Base-by-base conservation (phyloP, 129 eudicot species). In the Tagetes erecta region DNA sequence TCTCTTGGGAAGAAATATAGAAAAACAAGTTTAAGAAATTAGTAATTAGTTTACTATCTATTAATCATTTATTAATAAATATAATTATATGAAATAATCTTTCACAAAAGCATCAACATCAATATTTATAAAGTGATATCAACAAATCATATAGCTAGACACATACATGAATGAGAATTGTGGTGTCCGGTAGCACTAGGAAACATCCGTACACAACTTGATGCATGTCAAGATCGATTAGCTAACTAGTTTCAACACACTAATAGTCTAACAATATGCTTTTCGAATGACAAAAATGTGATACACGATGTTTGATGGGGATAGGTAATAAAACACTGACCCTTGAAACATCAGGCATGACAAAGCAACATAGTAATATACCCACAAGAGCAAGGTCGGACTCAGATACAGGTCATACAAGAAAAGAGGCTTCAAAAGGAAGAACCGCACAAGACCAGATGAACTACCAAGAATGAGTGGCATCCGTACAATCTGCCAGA, bases 101-200 rank as follows among this genome's bases (percentile, higher is more conserved):
- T 58, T 2, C 9, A 58, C 36, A 58, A 8, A 58, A 31, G 36
- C 39, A 58, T 58, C 37, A 30, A 31, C 64, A 58, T 31, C n/a
- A 58, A 33, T 58, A 58, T 58, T 31, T 58, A 9, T 58, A 58
- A 58, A 58, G 33, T 8, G 64, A 58, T 58, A 58, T 31, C 37
- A 37, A 56, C 36, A 56, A 8, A 30, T 56, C 37, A 58, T 49
- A 12, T 49, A 41, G 4, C 4, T 52, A 58, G n/a, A 9, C 3
- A 34, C 12, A 59, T 59, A 59, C n/a, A 59, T 34, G 7, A 7
- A 59, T 59, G 35, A 4, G 63, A 10, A 20, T 58, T 58, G 65
- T 59, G 40, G 38, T 33, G 65, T 34, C 20, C 27, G 7, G 10
- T 55, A 20, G 9, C 34, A 55, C 35, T 35, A 55, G 2, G 3